phyloP scores from a whole-genome alignment of 2,329 filamentous ascomycete genomes.

The Aspergillus niger region DNA sequence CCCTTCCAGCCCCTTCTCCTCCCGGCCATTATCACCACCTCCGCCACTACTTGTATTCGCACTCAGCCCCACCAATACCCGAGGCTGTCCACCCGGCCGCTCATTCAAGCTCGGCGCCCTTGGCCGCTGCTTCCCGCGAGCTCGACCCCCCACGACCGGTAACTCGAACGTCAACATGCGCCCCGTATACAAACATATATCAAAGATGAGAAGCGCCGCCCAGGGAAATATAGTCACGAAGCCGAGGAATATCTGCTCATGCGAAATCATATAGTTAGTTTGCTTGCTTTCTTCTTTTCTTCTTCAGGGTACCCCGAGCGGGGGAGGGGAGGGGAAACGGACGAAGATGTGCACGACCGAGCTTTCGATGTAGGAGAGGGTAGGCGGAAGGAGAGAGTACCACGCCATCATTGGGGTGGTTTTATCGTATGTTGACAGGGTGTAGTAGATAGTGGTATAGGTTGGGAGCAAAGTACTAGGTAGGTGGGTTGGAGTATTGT shows the following conservation, averaged over 20 bases:
- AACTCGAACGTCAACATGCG: slow-evolving; percentile 61
- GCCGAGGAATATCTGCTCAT: slow-evolving; percentile 59
- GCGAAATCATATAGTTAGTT: neutral
- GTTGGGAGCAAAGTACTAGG: neutral
- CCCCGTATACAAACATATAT: slow-evolving; percentile 63
- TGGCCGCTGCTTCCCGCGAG: slow-evolving; percentile 60
- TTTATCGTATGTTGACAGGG: neutral
- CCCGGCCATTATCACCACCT: neutral
- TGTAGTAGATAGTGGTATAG: neutral
- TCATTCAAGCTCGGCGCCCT: slow-evolving; percentile 64
- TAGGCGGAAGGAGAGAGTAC: slow-evolving; percentile 65
- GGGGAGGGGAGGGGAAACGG: slow-evolving; percentile 32
- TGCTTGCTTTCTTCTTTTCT: neutral
- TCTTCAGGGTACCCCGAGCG: neutral
- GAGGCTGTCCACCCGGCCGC: slow-evolving; percentile 52
- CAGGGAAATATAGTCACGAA: slow-evolving; percentile 64
- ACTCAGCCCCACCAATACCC: slow-evolving; percentile 31
- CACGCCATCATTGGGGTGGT: slow-evolving; percentile 57
- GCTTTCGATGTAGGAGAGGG: slow-evolving; percentile 59
- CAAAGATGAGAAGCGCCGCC: slow-evolving; percentile 63
- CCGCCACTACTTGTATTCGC: neutral
- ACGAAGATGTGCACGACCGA: slow-evolving; percentile 67
- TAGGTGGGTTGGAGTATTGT: neutral
- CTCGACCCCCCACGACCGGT: slow-evolving; percentile 62
- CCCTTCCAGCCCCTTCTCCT: slow-evolving; percentile 7